These are phyloP conservation scores for Penicillium steckii DNA, from an alignment of 495 filamentous ascomycete genomes.

Conservation along the genomic window DNA sequence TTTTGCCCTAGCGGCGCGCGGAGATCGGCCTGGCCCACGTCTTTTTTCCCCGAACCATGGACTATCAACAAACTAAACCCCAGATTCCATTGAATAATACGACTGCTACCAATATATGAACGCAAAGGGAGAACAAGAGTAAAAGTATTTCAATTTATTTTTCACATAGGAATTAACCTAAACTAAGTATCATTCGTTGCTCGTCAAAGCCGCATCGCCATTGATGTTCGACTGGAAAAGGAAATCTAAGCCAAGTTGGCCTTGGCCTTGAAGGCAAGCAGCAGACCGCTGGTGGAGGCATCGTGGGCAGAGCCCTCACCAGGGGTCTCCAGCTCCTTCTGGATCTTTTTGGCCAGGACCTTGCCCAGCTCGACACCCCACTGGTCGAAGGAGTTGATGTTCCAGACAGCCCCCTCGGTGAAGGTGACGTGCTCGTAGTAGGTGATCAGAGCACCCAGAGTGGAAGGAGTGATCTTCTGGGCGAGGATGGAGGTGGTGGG, in stretches of 20 bases:
- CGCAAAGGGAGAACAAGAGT: not conserved
- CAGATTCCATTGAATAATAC: not conserved
- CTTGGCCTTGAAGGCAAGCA: constrained; percentile 81
- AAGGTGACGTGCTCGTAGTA: constrained; percentile 99
- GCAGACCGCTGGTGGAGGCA: constrained; percentile 79
- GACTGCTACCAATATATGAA: not conserved
- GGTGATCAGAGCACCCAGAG: constrained; percentile 91
- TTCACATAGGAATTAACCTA: constrained; percentile 1
- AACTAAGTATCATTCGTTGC: constrained; percentile 28
- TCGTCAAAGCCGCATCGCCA: constrained; percentile 24
- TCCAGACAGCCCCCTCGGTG: constrained; percentile 96
- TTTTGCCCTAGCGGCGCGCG: not conserved
- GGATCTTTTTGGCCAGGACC: constrained; percentile 88
- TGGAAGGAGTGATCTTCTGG: constrained; percentile 89
- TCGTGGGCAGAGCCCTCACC: constrained; percentile 75
- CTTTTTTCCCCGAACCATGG: no score
- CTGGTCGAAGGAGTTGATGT: constrained; percentile 99
- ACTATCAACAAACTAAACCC: not conserved
- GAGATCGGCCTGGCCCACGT: not conserved
- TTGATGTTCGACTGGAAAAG: constrained; percentile 6
- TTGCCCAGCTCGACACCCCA: constrained; percentile 99
- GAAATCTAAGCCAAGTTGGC: constrained; percentile 44
- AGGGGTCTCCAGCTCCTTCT: constrained; percentile 71
- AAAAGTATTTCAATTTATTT: not conserved
- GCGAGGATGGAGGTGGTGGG: constrained; percentile 94